Percentiles rank a stretch among this genome's conserved stretches.
These are phyloP conservation scores for Lasiodiplodia citricola DNA, from an alignment of 2,329 filamentous ascomycete species.

Conservation along the genomic window DNA sequence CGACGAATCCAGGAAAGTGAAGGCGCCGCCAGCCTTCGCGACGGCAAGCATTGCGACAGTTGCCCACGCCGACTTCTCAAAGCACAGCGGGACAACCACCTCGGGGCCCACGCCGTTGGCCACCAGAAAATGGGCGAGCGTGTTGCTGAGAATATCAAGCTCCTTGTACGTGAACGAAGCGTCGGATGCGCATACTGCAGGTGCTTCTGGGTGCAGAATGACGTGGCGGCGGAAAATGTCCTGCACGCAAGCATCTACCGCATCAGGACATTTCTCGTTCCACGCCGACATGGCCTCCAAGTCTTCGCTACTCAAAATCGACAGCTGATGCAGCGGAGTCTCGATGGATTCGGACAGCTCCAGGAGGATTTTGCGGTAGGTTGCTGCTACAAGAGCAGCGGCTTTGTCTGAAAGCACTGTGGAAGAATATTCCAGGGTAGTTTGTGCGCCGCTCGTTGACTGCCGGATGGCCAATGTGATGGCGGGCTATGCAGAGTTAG, in stretches of 20 bases:
- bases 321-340: background rate
- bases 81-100: conserved; percentile 43
- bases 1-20: background rate
- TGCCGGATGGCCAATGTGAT: conserved; percentile 1
- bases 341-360: background rate
- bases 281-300: conserved; percentile 2
- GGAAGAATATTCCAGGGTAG: conserved; percentile 1
- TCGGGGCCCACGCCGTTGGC: conserved; percentile 40
- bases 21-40: conserved; percentile 40
- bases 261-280: conserved; percentile 8
- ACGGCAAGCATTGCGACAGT: conserved; percentile 45
- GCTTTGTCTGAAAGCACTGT: conserved; percentile 7
- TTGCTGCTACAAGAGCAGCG: conserved; percentile 4
- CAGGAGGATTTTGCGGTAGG: conserved; percentile 9
- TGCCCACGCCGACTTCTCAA: conserved; percentile 45
- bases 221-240: conserved; percentile 15
- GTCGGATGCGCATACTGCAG: conserved; percentile 41
- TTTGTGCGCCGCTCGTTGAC: background rate
- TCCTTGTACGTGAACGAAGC: conserved; percentile 41
- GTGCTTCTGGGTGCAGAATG: conserved; percentile 32
- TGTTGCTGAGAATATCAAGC: conserved; percentile 35
- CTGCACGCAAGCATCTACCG: conserved; percentile 9
- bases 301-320: background rate
- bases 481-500: background rate
- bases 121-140: conserved; percentile 38